Base-by-base conservation (phyloP, 2,329 filamentous ascomycete genomes). In the Aaosphaeria arxii region DNA sequence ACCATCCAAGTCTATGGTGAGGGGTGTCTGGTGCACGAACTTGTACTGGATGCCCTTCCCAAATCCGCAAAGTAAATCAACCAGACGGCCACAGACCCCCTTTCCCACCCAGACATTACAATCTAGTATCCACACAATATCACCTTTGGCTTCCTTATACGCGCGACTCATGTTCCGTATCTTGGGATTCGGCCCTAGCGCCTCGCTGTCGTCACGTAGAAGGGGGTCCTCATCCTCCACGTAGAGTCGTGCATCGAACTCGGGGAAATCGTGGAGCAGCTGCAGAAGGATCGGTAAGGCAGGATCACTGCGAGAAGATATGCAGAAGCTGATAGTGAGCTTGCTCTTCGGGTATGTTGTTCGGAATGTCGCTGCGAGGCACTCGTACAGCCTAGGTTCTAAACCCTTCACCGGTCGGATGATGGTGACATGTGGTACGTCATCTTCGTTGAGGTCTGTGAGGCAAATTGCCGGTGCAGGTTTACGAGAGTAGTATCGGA, bases 141-240 rank as follows among this genome's bases (percentile, higher is more conserved):
- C 91, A 1, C 88, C 87, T 54, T 86, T 62, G 1, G 91, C 89
- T 64, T 97, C 91, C 30, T 91, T 78, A 66, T 96, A 99, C 2
- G 90, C 91, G 40, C 90, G 83, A 67, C 91, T 96, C 78, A 97
- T 89, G 68, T 99, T 99, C 44, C 94, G 81, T 59, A 99, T 95
- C 76, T 99, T 99, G n/a, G 94, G 94, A 63, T 99, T 99, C 1
- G 94, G 94, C 0, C 95, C 95, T 48, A 97, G 78, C 48, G 62
- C 60, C 45, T 77, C 78, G 7, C 72, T 70, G 31, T 75, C 61
- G 30, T 78, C 79, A 45, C 83, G 79, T 6, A 95, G 74, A 30
- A 83, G 69, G 0, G 87, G 83, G 65, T 96, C 91, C 50, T 95
- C 87, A 43, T 88, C 82, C 73, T 96, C 92, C 42, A 96, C 77